These are phyloP conservation scores for Mycena indigotica DNA, from an alignment of 768 basidiomycete genomes.

Conservation along the genomic window DNA sequence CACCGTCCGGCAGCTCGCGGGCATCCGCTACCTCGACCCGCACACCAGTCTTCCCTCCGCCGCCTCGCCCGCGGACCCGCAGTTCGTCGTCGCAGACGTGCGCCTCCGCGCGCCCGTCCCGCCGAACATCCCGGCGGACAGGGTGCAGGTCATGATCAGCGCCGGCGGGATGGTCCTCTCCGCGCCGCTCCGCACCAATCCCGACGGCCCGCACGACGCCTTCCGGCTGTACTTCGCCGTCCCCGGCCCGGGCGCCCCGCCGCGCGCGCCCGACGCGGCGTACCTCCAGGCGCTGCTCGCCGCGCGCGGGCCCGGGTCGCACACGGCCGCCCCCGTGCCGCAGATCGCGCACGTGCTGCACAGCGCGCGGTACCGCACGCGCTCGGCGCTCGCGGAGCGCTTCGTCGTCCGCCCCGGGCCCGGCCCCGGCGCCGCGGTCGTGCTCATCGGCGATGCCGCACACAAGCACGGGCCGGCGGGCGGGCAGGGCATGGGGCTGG, in stretches of 20 bases:
- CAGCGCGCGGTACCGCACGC: neutral
- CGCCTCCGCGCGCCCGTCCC: neutral
- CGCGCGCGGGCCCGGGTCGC: neutral
- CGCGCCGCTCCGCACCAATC: neutral
- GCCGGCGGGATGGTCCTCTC: neutral
- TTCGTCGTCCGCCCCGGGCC: neutral
- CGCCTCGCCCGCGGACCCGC: neutral
- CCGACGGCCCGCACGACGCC: neutral
- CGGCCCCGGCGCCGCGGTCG: neutral
- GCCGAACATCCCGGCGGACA: neutral
- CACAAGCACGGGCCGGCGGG: neutral
- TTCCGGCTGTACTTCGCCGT: neutral
- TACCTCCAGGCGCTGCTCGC: neutral
- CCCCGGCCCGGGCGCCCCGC: neutral
- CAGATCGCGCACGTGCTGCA: neutral
- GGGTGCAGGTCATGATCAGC: neutral
- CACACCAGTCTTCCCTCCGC: neutral
- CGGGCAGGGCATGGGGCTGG: neutral
- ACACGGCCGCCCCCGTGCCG: neutral
- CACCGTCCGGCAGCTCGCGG: neutral
- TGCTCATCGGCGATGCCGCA: neutral
- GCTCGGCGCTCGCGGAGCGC: neutral
- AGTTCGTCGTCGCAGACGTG: neutral
- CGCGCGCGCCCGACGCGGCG: neutral
- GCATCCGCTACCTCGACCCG: neutral